phyloP scores from a whole-genome alignment of 805 yeast species.

The Cyberlindnera mississippiensis region DNA sequence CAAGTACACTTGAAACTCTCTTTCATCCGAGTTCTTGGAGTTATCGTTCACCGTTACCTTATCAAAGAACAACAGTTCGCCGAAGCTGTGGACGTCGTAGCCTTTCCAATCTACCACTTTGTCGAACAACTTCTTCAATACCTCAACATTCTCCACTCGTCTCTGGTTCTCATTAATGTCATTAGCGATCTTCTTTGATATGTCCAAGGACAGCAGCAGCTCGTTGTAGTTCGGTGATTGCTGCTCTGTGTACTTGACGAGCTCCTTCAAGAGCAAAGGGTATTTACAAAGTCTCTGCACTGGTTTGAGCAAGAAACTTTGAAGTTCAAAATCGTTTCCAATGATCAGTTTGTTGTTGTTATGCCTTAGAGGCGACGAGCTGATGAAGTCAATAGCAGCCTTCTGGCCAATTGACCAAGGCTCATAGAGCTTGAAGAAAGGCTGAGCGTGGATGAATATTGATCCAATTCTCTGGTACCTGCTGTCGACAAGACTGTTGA shows the following conservation, averaged over 20 bases:
- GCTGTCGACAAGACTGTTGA: constrained; percentile 71
- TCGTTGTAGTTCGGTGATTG: constrained; percentile 58
- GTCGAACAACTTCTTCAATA: constrained; percentile 61
- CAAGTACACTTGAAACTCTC: constrained; percentile 84
- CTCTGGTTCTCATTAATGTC: constrained; percentile 93
- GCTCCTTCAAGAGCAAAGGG: constrained; percentile 75
- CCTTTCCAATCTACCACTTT: constrained; percentile 93
- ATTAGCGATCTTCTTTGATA: constrained; percentile 79
- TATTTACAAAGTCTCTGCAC: constrained; percentile 95
- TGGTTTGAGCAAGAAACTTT: constrained; percentile 86
- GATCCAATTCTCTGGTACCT: constrained; percentile 85
- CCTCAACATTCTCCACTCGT: constrained; percentile 77
- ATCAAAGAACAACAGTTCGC: constrained; percentile 77
- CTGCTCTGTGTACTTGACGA: constrained; percentile 59
- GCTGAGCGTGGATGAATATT: constrained; percentile 78
- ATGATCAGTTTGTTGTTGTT: constrained; percentile 53
- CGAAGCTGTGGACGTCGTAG: constrained; percentile 71
- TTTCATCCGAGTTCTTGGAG: constrained; percentile 53
- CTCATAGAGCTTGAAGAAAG: constrained; percentile 84
- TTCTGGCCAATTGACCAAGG: constrained; percentile 92
- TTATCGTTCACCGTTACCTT: constrained; percentile 63
- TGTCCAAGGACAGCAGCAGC: constrained; percentile 61
- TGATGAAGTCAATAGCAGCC: constrained; percentile 78
- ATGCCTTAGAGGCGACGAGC: constrained; percentile 53
- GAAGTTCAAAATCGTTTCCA: constrained; percentile 85